phyloP scores from a whole-genome alignment of 1,284 basidiomycete genomes.

The Gymnopus androsaceus region DNA sequence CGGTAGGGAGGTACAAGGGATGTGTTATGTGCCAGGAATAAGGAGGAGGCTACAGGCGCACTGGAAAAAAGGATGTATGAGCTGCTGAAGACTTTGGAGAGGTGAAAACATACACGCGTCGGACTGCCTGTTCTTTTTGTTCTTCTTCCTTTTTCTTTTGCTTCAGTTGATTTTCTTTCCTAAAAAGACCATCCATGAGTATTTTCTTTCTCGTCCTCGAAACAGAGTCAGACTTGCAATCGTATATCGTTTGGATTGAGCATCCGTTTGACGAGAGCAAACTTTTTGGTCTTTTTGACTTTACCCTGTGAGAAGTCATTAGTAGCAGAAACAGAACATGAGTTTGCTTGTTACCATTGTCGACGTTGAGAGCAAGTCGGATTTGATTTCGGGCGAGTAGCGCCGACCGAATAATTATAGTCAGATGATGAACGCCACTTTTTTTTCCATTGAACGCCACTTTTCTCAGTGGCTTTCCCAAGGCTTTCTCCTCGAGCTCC shows the following conservation, averaged over 20 bases:
- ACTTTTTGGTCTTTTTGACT: constrained; percentile 94
- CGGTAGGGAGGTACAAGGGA: constrained; percentile 96
- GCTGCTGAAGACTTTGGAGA: constrained; percentile 2
- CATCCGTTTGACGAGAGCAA: constrained; percentile 93
- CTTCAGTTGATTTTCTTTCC: constrained; percentile 81
- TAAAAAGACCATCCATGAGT: constrained; percentile 30
- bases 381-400: not conserved
- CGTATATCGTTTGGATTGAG: constrained; percentile 94
- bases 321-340: not conserved
- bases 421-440: not conserved
- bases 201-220: not conserved
- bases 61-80: constrained; percentile 41
- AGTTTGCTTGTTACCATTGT: not conserved
- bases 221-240: constrained; percentile 61
- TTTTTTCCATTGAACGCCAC: no score
- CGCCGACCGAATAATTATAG: not conserved
- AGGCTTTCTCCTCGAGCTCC: no score
- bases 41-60: constrained; percentile 81
- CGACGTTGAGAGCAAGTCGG: not conserved
- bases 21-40: constrained; percentile 96
- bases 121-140: constrained; percentile 70
- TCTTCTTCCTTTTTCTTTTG: constrained; percentile 78
- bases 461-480: no score
- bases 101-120: constrained; percentile 59
- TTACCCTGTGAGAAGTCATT: constrained; percentile 62